These are phyloP conservation scores for Gracilaria domingensis DNA, from an alignment of 23 red algal species.

Conservation along the genomic window DNA sequence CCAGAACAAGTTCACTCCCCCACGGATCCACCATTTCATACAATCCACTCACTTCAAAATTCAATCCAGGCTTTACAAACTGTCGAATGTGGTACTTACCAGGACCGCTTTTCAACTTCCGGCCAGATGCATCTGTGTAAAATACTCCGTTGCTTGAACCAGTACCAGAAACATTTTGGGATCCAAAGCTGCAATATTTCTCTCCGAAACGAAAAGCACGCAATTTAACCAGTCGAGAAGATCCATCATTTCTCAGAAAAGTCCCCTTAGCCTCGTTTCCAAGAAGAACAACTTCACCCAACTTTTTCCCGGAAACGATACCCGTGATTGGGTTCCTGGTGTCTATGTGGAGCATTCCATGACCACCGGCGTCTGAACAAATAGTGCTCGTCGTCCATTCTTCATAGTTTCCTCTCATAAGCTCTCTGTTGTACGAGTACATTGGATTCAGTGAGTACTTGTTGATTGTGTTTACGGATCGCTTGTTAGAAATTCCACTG, in stretches of 20 bases:
- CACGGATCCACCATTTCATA: slow-evolving; percentile 22
- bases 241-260: slow-evolving; percentile 12
- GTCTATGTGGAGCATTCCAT: too few species aligned
- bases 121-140: slow-evolving; percentile 42
- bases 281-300: too few species aligned
- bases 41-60: slow-evolving; percentile 12
- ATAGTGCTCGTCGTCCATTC: too few species aligned
- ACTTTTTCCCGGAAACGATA: too few species aligned
- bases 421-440: neutral
- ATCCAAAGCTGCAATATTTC: neutral
- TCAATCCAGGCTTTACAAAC: slow-evolving; percentile 64
- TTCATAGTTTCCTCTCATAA: neutral
- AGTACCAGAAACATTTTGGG: neutral
- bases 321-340: too few species aligned
- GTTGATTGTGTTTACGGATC: slow-evolving; percentile 53
- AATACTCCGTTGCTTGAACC: slow-evolving; percentile 22
- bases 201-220: slow-evolving; percentile 11
- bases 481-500: neutral
- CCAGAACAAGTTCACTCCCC: neutral
- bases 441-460: slow-evolving; percentile 11
- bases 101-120: slow-evolving; percentile 22
- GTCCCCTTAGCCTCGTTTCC: neutral
- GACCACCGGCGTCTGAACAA: too few species aligned
- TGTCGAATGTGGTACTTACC: slow-evolving; percentile 35
- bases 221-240: neutral